Conservation (phyloP, 306 rosid genomes). For the Castanopsis chinensis region DNA sequence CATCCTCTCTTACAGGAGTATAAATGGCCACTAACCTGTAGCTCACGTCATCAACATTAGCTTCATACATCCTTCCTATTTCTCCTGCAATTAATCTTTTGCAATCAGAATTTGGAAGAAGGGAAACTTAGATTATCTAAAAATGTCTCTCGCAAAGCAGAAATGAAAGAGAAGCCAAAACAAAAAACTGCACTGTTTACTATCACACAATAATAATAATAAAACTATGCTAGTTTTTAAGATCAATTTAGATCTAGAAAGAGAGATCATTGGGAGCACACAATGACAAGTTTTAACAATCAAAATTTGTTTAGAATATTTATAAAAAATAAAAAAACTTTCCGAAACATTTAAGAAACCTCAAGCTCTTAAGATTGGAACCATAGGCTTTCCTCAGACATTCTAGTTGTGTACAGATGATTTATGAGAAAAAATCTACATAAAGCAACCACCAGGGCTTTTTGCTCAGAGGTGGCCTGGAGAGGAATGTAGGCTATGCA, state of each 20-base stretch:
- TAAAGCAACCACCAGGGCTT: too few species aligned
- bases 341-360: background rate
- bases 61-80: constrained; percentile 87
- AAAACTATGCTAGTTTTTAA: background rate
- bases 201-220: background rate
- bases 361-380: too few species aligned
- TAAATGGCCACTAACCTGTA: constrained; percentile 91
- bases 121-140: background rate
- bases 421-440: too few species aligned
- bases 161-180: background rate
- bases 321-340: background rate
- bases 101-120: constrained; percentile 14
- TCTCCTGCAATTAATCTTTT: constrained; percentile 62
- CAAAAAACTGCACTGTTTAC: background rate
- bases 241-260: background rate
- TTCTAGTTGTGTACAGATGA: too few species aligned
- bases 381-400: too few species aligned
- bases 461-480: too few species aligned
- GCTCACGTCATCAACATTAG: constrained; percentile 96
- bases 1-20: constrained; percentile 96
- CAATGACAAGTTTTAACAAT: background rate
- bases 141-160: background rate
- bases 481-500: too few species aligned
- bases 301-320: too few species aligned
- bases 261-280: background rate